Evolutionary conservation across 345 rosid species (phyloP).

Genomic region (Salix exigua): DNA sequence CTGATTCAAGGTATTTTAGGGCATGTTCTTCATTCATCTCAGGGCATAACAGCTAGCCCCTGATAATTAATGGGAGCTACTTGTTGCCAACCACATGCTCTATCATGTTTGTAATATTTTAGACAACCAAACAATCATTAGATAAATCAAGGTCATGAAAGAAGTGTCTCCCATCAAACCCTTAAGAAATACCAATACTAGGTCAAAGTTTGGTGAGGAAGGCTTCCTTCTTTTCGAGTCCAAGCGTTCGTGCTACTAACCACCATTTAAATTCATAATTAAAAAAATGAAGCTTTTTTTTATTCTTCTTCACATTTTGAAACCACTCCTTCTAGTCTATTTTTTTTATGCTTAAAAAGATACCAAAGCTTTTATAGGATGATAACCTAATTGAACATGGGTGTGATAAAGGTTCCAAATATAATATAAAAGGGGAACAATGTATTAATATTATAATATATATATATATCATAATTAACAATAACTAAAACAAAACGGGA

Average conservation of each 20-base stretch:
- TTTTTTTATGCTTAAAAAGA: slow-evolving; percentile 8
- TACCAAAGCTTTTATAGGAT: too few relatives aligned
- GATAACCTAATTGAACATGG: too few relatives aligned
- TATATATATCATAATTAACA: too few relatives aligned
- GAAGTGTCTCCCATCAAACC: not conserved
- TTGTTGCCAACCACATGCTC: not conserved
- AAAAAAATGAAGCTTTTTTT: too few relatives aligned
- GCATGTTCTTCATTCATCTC: too few relatives aligned
- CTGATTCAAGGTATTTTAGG: too few relatives aligned
- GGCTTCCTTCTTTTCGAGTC: not conserved
- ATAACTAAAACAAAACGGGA: too few relatives aligned
- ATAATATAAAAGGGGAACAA: too few relatives aligned
- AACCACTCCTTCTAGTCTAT: slow-evolving; percentile 25
- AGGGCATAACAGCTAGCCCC: not conserved
- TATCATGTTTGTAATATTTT: too few relatives aligned
- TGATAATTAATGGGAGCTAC: not conserved
- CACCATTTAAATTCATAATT: not conserved
- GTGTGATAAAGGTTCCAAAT: too few relatives aligned
- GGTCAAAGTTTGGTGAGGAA: not conserved
- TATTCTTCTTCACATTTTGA: slow-evolving; percentile 27
- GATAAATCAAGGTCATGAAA: not conserved
- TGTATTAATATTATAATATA: too few relatives aligned
- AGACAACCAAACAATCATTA: too few relatives aligned
- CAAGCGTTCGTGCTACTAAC: not conserved
- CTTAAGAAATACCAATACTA: not conserved